Conservation (phyloP, 1,139 yeast genomes). For the Diutina siamensis region DNA sequence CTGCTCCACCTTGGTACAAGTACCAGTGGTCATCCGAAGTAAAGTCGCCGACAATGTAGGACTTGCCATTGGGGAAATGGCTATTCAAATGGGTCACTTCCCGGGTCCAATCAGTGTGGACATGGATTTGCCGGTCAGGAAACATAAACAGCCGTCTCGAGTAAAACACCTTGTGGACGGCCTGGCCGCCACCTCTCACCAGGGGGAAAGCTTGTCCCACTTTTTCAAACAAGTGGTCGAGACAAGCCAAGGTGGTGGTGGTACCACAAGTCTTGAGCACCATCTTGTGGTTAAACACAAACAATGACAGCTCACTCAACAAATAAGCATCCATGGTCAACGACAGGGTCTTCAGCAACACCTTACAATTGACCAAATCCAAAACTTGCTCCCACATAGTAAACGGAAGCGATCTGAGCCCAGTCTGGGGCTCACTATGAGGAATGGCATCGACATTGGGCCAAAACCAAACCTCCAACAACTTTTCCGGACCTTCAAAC, state of each 20-base stretch:
- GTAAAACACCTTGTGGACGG: constrained; percentile 65
- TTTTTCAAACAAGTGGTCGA: constrained; percentile 49
- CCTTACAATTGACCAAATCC: constrained; percentile 79
- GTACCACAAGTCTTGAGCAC: constrained; percentile 94
- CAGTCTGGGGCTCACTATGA: constrained; percentile 20
- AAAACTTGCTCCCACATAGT: constrained; percentile 61
- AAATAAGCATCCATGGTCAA: constrained; percentile 68
- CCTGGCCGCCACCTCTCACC: constrained; percentile 5
- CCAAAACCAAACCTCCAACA: constrained; percentile 84
- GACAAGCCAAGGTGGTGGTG: constrained; percentile 76
- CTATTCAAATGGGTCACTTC: constrained; percentile 64
- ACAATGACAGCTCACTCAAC: constrained; percentile 80
- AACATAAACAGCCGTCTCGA: constrained; percentile 90
- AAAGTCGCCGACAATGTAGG: constrained; percentile 71
- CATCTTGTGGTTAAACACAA: constrained; percentile 78
- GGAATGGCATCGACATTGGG: constrained; percentile 28
- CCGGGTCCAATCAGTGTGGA: constrained; percentile 77
- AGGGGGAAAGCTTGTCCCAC: constrained; percentile 10
- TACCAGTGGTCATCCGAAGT: constrained; percentile 84
- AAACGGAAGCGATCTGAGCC: constrained; percentile 57
- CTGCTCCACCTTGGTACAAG: constrained; percentile 52
- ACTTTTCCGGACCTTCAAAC: constrained; percentile 95
- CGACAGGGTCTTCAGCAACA: constrained; percentile 68
- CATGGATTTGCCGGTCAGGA: constrained; percentile 71
- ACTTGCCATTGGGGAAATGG: constrained; percentile 50